Evolutionary conservation across 495 filamentous ascomycete genomes (phyloP).

Genomic region (Neurospora sp.): DNA sequence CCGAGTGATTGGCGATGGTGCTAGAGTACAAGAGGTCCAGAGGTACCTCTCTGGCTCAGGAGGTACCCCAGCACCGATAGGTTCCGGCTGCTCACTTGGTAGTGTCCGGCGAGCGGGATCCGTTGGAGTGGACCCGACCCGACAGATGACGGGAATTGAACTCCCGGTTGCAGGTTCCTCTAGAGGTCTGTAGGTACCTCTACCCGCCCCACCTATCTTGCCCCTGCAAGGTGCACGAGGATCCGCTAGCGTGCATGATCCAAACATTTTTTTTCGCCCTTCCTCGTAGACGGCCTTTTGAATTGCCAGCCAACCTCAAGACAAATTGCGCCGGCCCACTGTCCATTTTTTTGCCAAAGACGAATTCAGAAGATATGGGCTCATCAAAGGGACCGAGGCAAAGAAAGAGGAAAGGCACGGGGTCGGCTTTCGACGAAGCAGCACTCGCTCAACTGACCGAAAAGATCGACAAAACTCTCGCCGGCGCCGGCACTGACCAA

Average conservation of each 20-base stretch:
- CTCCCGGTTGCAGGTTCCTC: neutral
- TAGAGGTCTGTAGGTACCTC: neutral
- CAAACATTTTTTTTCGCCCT: neutral
- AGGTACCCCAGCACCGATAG: neutral
- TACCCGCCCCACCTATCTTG: neutral
- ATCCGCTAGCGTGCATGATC: neutral
- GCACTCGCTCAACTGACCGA: slow-evolving; percentile 53
- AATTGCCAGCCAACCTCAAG: neutral
- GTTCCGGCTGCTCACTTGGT: neutral
- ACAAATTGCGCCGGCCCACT: neutral
- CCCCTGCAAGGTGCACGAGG: neutral
- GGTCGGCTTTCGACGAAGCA: slow-evolving; percentile 47
- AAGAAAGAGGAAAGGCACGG: slow-evolving; percentile 13
- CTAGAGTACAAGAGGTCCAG: neutral
- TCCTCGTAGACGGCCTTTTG: neutral
- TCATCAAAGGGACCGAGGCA: slow-evolving; percentile 10
- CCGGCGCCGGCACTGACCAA: slow-evolving; percentile 19
- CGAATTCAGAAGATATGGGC: slow-evolving; percentile 9
- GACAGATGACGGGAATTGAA: neutral
- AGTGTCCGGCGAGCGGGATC: neutral
- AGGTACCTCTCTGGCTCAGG: neutral
- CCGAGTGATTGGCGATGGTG: neutral
- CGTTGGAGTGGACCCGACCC: neutral
- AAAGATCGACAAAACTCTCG: slow-evolving; percentile 49
- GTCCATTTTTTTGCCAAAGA: neutral